Percentiles rank a stretch among this genome's conserved stretches.
phyloP scores from a whole-genome alignment of 148 eudicot genomes.

The Polygonum maritimum region DNA sequence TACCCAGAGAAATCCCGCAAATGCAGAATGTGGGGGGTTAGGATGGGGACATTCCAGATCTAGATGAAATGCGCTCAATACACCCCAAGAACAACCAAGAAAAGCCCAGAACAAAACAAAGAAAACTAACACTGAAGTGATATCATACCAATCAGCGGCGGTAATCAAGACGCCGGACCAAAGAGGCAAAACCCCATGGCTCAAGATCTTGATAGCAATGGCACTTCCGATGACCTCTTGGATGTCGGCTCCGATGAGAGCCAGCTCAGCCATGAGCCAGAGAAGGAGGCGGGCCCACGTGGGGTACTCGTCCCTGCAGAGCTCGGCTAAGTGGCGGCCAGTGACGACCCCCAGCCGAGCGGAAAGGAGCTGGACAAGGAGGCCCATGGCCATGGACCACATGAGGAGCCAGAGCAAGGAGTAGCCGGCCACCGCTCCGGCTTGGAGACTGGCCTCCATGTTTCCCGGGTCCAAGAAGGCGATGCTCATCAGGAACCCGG shows the following conservation, averaged over 20 bases:
- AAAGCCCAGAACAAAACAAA: too few species aligned
- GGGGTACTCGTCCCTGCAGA: slow-evolving; percentile 84
- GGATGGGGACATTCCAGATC: too few species aligned
- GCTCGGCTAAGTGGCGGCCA: slow-evolving; percentile 90
- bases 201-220: slow-evolving; percentile 82
- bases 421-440: slow-evolving; percentile 93
- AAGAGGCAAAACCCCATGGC: slow-evolving; percentile 69
- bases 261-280: slow-evolving; percentile 89
- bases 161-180: slow-evolving; percentile 94
- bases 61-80: too few species aligned
- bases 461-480: slow-evolving; percentile 96
- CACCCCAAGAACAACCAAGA: too few species aligned
- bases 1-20: too few species aligned
- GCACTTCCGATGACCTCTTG: slow-evolving; percentile 99
- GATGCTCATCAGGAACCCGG: slow-evolving; percentile 89
- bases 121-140: too few species aligned
- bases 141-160: slow-evolving; percentile 90
- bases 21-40: too few species aligned
- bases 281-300: slow-evolving; percentile 66
- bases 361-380: slow-evolving; percentile 67
- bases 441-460: slow-evolving; percentile 78
- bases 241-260: slow-evolving; percentile 80
- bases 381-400: slow-evolving; percentile 95
- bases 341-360: slow-evolving; percentile 94
- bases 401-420: slow-evolving; percentile 77